Percentiles rank a stretch among this genome's conserved stretches.
phyloP scores from a whole-genome alignment of 352 stramenopile genomes.

The Aphanomyces stellatus region DNA sequence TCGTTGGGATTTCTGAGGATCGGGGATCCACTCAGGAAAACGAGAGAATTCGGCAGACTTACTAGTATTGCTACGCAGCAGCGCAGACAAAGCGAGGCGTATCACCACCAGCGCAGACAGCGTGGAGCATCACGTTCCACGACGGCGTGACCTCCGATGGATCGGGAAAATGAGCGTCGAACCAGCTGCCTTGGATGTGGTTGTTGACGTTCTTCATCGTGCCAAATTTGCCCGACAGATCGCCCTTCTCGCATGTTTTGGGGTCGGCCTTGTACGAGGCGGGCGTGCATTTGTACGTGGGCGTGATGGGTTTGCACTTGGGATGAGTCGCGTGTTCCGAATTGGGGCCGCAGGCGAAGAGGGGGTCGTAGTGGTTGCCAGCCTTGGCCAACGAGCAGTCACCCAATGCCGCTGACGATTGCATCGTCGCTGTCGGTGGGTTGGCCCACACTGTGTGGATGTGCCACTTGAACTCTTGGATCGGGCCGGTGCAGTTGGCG shows the following conservation, averaged over 20 bases:
- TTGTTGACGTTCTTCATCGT: slow-evolving; percentile 25
- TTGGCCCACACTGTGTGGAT: slow-evolving; percentile 39
- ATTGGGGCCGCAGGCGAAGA: slow-evolving; percentile 37
- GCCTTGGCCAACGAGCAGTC: slow-evolving; percentile 32
- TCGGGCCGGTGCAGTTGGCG: slow-evolving; percentile 29
- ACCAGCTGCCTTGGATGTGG: slow-evolving; percentile 4
- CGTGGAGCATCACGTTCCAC: slow-evolving; percentile 26
- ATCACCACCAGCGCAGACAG: slow-evolving; percentile 17
- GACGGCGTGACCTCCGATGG: background rate
- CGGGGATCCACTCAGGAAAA: too few relatives aligned
- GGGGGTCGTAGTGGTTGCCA: slow-evolving; percentile 51
- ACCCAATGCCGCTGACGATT: slow-evolving; percentile 29
- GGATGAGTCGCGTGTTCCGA: slow-evolving; percentile 34
- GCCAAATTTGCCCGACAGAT: slow-evolving; percentile 40
- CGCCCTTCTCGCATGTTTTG: slow-evolving; percentile 41
- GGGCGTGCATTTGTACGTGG: slow-evolving; percentile 31
- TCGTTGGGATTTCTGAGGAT: too few relatives aligned
- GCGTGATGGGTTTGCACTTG: slow-evolving; percentile 29
- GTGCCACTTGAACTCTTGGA: slow-evolving; percentile 40
- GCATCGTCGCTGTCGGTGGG: too few relatives aligned
- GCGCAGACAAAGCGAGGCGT: slow-evolving; percentile 22
- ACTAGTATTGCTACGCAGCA: too few relatives aligned
- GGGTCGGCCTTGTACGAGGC: slow-evolving; percentile 28
- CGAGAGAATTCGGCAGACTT: too few relatives aligned
- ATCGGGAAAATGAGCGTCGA: slow-evolving; percentile 3